Percentiles rank a stretch among this genome's conserved stretches.
Evolutionary conservation across 495 filamentous ascomycete genomes (phyloP).

Genomic region (Jackrogersella minutella): DNA sequence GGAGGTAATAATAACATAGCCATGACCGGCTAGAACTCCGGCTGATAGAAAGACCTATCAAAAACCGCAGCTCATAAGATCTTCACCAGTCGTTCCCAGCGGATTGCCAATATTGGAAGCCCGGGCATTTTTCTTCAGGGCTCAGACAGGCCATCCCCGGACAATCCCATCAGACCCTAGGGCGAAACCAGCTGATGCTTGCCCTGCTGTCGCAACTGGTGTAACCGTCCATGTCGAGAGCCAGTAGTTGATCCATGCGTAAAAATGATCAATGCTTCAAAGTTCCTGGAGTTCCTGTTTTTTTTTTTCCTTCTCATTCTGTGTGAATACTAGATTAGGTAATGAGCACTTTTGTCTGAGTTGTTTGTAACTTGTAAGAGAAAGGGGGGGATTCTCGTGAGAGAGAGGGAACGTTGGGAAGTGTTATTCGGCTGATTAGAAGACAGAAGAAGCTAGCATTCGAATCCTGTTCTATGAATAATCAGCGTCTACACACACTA

Average conservation of each 20-base stretch:
- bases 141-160: slow-evolving; percentile 38
- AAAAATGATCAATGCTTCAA: slow-evolving; percentile 29
- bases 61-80: slow-evolving; percentile 32
- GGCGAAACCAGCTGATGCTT: slow-evolving; percentile 44
- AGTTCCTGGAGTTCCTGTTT: slow-evolving; percentile 15
- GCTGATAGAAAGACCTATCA: slow-evolving; percentile 41
- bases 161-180: slow-evolving; percentile 38
- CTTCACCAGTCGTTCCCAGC: slow-evolving; percentile 33
- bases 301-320: background rate
- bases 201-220: slow-evolving; percentile 42
- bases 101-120: slow-evolving; percentile 40
- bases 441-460: slow-evolving; percentile 22
- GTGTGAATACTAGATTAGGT: slow-evolving; percentile 16
- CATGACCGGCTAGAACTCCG: slow-evolving; percentile 27
- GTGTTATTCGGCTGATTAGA: slow-evolving; percentile 25
- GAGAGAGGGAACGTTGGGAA: background rate
- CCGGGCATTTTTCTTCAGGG: slow-evolving; percentile 34
- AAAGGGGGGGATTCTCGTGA: slow-evolving; percentile 19
- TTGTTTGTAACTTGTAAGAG: background rate
- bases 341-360: slow-evolving; percentile 13
- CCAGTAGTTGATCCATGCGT: slow-evolving; percentile 23
- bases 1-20: slow-evolving; percentile 6
- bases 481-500: slow-evolving; percentile 16
- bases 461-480: slow-evolving; percentile 42
- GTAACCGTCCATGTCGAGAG: slow-evolving; percentile 38